Conservation (phyloP, 768 basidiomycete genomes). For the Fomitopsis pulvina region DNA sequence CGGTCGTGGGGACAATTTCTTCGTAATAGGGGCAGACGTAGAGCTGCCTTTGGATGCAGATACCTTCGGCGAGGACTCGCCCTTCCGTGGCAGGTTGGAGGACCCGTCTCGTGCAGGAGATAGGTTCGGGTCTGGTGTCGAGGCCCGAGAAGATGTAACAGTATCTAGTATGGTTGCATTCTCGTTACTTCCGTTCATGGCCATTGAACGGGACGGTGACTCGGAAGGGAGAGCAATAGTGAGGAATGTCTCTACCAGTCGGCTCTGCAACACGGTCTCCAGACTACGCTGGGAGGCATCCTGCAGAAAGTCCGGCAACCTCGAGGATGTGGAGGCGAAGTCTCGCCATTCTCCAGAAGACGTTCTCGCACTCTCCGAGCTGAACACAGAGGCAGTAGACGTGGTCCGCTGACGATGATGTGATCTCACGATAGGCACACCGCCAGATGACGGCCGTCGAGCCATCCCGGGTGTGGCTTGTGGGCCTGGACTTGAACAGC, state of each 20-base stretch:
- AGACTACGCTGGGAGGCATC: conserved; percentile 64
- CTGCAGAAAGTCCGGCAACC: conserved; percentile 32
- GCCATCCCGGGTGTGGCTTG: conserved; percentile 20
- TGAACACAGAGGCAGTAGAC: conserved; percentile 46
- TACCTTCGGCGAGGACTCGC: conserved; percentile 13
- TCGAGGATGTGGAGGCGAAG: conserved; percentile 7
- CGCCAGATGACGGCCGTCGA: background rate
- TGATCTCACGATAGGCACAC: conserved; percentile 3
- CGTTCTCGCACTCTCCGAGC: conserved; percentile 6
- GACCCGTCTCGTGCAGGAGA: background rate
- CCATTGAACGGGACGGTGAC: background rate
- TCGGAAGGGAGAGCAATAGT: conserved; percentile 40
- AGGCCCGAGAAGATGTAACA: conserved; percentile 5
- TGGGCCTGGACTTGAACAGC: conserved; percentile 2
- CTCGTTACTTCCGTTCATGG: background rate
- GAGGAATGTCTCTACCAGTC: conserved; percentile 75
- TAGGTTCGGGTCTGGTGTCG: background rate
- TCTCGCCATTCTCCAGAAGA: conserved; percentile 3
- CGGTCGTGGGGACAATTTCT: conserved; percentile 11
- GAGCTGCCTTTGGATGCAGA: conserved; percentile 14
- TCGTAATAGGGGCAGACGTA: background rate
- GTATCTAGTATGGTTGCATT: too few relatives aligned
- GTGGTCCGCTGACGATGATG: conserved; percentile 35
- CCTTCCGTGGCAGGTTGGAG: conserved; percentile 2
- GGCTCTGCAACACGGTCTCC: conserved; percentile 64